phyloP scores from a whole-genome alignment of 768 basidiomycete genomes.

The Boletus coccyginus region DNA sequence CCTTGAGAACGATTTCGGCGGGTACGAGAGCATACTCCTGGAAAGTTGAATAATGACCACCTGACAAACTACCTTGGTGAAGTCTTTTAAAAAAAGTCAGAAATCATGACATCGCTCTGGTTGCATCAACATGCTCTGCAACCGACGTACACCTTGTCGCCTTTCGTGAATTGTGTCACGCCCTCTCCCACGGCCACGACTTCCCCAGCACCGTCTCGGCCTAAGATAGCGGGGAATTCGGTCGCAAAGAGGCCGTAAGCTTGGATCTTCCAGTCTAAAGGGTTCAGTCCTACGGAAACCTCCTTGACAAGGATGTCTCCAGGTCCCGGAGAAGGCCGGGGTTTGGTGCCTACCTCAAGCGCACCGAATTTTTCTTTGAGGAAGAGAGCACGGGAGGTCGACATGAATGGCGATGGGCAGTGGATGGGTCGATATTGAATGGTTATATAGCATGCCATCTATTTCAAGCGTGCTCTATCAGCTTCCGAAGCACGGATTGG shows the following conservation, averaged over 20 bases:
- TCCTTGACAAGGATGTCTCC: slow-evolving; percentile 45
- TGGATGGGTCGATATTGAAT: neutral
- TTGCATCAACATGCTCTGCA: neutral
- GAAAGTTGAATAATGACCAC: slow-evolving; percentile 15
- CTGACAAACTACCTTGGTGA: slow-evolving; percentile 4
- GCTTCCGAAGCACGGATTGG: neutral
- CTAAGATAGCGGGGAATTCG: slow-evolving; percentile 37
- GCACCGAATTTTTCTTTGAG: slow-evolving; percentile 20
- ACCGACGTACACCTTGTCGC: slow-evolving; percentile 24
- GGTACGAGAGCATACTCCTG: slow-evolving; percentile 28
- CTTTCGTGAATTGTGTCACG: slow-evolving; percentile 36
- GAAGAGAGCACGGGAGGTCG: slow-evolving; percentile 13
- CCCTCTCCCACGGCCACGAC: slow-evolving; percentile 38
- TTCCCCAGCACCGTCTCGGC: slow-evolving; percentile 39
- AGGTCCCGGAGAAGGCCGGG: slow-evolving; percentile 32
- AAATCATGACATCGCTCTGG: neutral
- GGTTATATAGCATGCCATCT: neutral
- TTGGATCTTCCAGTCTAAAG: slow-evolving; percentile 38
- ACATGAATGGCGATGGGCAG: neutral
- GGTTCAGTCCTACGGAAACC: slow-evolving; percentile 41
- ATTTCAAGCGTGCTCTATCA: neutral
- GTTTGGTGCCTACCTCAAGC: slow-evolving; percentile 10
- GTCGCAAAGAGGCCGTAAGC: neutral
- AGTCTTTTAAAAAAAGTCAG: slow-evolving; percentile 16
- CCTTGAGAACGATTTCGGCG: slow-evolving; percentile 22